Evolutionary conservation across 108 stramenopile species (phyloP).

Genomic region (Skeletonema tropicum): DNA sequence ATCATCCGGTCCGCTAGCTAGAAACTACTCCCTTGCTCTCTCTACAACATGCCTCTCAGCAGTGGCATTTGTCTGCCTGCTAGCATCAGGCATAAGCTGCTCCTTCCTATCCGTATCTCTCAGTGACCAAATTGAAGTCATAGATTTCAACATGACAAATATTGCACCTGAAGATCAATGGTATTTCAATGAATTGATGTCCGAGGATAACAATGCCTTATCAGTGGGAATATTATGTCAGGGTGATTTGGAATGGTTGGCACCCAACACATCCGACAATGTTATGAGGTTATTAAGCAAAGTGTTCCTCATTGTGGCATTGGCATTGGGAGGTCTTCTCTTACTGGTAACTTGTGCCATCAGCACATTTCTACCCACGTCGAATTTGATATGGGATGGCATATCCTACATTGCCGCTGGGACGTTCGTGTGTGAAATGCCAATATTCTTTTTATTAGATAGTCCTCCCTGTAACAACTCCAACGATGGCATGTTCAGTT

Average conservation of each 20-base stretch:
- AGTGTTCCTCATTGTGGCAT: constrained; percentile 19
- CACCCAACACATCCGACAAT: constrained; percentile 4
- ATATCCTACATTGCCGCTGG: constrained; percentile 22
- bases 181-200: background rate
- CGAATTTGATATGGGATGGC: constrained; percentile 18
- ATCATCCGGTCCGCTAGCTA: background rate
- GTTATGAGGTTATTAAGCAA: constrained; percentile 13
- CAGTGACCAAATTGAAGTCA: background rate
- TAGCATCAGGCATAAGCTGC: background rate
- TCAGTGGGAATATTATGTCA: constrained; percentile 7
- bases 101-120: background rate
- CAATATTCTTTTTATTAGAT: constrained; percentile 30
- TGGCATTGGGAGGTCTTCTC: constrained; percentile 11
- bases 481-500: constrained; percentile 3
- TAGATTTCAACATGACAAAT: background rate
- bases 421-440: constrained; percentile 19
- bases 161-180: background rate
- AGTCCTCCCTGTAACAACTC: constrained; percentile 12
- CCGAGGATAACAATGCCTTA: constrained; percentile 2
- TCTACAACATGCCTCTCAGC: background rate
- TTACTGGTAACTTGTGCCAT: constrained; percentile 13
- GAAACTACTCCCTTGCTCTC: background rate
- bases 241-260: background rate
- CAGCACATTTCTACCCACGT: constrained; percentile 20
- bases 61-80: background rate